Percentiles rank a stretch among this genome's conserved stretches.
Conservation (phyloP, 2,329 filamentous ascomycete species). For the Helminthosporium solani region DNA sequence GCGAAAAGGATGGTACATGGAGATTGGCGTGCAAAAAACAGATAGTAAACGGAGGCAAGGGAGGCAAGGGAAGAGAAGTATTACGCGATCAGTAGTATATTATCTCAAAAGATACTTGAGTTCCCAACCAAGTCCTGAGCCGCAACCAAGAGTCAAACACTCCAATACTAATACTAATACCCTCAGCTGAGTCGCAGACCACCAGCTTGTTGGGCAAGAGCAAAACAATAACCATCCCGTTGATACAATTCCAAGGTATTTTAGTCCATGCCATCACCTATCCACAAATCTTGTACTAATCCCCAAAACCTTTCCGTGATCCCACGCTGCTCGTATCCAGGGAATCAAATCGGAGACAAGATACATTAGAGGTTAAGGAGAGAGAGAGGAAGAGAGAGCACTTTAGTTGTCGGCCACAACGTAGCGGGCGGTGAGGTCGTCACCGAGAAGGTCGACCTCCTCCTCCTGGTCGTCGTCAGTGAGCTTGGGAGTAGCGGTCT, state of each 20-base stretch:
- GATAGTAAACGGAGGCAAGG: too few species aligned
- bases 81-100: too few species aligned
- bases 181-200: slow-evolving; percentile 8
- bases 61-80: too few species aligned
- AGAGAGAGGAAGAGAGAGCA: not conserved
- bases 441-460: slow-evolving; percentile 29
- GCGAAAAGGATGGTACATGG: too few species aligned
- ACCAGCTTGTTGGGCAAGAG: not conserved
- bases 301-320: not conserved
- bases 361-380: too few species aligned
- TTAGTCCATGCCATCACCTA: not conserved
- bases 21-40: too few species aligned
- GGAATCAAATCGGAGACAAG: too few species aligned
- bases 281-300: not conserved
- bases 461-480: slow-evolving; percentile 41
- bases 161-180: too few species aligned
- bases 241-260: not conserved
- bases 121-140: too few species aligned
- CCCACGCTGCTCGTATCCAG: too few species aligned
- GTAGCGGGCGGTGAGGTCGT: slow-evolving; percentile 11
- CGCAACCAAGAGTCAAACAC: too few species aligned
- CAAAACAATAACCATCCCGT: not conserved
- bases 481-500: slow-evolving; percentile 14
- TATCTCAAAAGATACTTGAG: too few species aligned
- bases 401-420: slow-evolving; percentile 9